Evolutionary conservation across 2,329 filamentous ascomycete species (phyloP).

Genomic region (Colletotrichum sp.): DNA sequence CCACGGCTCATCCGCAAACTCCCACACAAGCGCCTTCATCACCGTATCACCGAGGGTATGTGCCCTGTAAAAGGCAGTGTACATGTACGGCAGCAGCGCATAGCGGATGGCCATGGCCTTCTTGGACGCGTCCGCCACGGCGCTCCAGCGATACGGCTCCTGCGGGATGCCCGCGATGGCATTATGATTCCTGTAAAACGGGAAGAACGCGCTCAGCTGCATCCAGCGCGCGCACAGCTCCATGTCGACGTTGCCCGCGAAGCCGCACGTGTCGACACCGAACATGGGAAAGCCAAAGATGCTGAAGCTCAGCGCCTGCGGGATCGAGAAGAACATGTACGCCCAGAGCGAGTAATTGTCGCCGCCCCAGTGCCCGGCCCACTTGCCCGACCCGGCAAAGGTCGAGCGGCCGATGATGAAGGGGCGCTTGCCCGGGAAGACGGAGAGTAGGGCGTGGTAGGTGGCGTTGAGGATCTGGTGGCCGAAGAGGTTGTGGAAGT

Average conservation of each 20-base stretch:
- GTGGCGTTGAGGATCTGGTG: slow-evolving; percentile 79
- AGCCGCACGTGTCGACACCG: slow-evolving; percentile 73
- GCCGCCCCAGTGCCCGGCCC: slow-evolving; percentile 83
- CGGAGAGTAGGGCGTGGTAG: slow-evolving; percentile 69
- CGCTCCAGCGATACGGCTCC: slow-evolving; percentile 74
- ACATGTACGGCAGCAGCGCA: slow-evolving; percentile 74
- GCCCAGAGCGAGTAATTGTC: slow-evolving; percentile 75
- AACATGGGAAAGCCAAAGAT: slow-evolving; percentile 83
- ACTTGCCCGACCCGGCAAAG: slow-evolving; percentile 77
- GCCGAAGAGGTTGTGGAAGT: slow-evolving; percentile 82
- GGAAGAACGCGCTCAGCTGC: slow-evolving; percentile 76
- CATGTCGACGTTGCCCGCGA: slow-evolving; percentile 68
- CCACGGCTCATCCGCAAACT: slow-evolving; percentile 73
- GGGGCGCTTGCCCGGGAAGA: slow-evolving; percentile 73
- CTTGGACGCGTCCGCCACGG: slow-evolving; percentile 68
- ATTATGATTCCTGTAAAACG: slow-evolving; percentile 82
- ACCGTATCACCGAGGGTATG: slow-evolving; percentile 71
- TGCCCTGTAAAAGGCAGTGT: slow-evolving; percentile 73
- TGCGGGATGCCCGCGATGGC: slow-evolving; percentile 63
- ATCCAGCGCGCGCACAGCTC: slow-evolving; percentile 79
- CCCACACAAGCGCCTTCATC: slow-evolving; percentile 76
- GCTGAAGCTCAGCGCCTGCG: slow-evolving; percentile 74
- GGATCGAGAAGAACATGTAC: slow-evolving; percentile 78
- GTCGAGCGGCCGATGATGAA: slow-evolving; percentile 87
- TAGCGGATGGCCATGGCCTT: slow-evolving; percentile 75